phyloP scores from a whole-genome alignment of 2,329 filamentous ascomycete species.

The Sporothrix pallida region DNA sequence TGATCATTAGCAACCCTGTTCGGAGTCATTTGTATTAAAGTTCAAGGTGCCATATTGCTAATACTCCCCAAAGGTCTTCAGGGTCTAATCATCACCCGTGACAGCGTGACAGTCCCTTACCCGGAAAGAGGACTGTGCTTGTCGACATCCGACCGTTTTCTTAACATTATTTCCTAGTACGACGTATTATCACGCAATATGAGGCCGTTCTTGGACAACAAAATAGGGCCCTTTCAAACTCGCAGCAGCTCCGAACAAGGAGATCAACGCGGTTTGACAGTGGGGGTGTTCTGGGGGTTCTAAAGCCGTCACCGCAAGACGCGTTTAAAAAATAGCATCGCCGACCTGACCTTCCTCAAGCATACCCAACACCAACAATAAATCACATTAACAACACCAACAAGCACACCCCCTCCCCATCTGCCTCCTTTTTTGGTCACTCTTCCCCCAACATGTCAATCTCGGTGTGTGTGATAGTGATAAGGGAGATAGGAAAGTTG shows the following conservation, averaged over 20 bases:
- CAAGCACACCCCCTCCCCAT: not conserved
- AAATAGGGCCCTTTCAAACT: too few species aligned
- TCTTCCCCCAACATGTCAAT: not conserved
- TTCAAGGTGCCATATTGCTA: not conserved
- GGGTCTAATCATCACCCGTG: not conserved
- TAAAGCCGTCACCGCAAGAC: not conserved
- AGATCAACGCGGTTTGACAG: not conserved
- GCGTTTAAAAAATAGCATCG: not conserved
- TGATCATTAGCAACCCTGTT: not conserved
- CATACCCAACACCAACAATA: not conserved
- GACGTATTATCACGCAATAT: not conserved
- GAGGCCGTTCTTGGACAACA: not conserved
- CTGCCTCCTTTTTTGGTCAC: not conserved
- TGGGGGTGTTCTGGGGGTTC: not conserved
- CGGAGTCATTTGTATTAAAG: not conserved
- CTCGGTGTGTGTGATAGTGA: conserved; percentile 23
- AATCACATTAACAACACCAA: not conserved
- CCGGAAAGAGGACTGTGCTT: too few species aligned
- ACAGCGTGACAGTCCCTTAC: not conserved
- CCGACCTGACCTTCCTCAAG: not conserved
- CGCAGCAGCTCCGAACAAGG: not conserved
- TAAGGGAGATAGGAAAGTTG: not conserved
- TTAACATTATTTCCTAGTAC: not conserved
- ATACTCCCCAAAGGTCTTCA: not conserved
- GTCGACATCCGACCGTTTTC: not conserved